phyloP scores from a whole-genome alignment of 169 alveolate species.

The Plasmodium vivax region DNA sequence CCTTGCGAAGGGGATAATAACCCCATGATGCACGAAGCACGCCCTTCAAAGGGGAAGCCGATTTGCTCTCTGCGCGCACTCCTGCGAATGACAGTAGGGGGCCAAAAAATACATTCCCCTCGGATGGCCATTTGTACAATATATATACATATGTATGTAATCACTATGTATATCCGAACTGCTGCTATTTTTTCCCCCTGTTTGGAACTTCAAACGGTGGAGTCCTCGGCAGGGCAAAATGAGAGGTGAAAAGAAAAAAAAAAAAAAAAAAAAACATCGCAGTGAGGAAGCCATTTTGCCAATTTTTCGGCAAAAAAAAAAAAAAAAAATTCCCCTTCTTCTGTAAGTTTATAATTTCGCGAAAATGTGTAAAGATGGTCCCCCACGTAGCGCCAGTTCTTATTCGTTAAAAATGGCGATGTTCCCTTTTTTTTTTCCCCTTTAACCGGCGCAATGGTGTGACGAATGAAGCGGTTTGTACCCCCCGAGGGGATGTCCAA shows the following conservation, averaged over 20 bases:
- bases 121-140: neutral
- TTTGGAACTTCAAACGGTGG: neutral
- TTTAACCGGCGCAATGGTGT: neutral
- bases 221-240: neutral
- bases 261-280: neutral
- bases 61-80: neutral
- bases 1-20: neutral
- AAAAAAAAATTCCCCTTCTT: neutral
- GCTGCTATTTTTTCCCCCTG: neutral
- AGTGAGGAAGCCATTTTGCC: neutral
- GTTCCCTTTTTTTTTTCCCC: neutral
- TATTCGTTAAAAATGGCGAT: neutral
- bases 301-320: neutral
- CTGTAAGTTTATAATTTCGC: neutral
- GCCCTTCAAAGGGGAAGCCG: neutral
- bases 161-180: neutral
- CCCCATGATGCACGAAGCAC: neutral
- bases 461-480: neutral
- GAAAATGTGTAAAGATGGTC: neutral
- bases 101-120: neutral
- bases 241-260: neutral
- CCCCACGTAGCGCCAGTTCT: neutral
- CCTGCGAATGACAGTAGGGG: neutral
- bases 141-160: no score
- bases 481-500: neutral